Percentiles rank a stretch among this genome's conserved stretches.
These are phyloP conservation scores for Brassica napus DNA, from an alignment of 345 rosid species.

Conservation along the genomic window DNA sequence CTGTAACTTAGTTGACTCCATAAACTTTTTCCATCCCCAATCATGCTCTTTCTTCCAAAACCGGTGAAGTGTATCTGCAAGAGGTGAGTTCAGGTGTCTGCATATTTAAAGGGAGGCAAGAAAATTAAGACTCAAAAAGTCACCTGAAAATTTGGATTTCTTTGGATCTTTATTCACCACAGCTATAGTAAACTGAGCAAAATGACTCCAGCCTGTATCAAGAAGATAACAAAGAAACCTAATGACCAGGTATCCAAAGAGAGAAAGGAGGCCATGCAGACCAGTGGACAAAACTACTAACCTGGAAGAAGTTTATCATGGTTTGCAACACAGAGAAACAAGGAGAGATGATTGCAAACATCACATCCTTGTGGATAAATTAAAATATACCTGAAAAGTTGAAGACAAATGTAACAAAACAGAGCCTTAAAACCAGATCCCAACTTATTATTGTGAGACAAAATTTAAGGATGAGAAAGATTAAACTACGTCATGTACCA, in stretches of 20 bases:
- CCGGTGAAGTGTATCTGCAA: conserved; percentile 92
- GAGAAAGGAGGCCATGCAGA: conserved; percentile 1
- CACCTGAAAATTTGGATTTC: conserved; percentile 90
- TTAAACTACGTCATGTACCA: conserved; percentile 55
- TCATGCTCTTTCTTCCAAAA: conserved; percentile 99
- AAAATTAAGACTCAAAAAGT: background rate
- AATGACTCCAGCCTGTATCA: conserved; percentile 95
- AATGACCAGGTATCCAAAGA: conserved; percentile 19
- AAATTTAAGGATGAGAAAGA: conserved; percentile 5
- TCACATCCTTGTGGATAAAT: conserved; percentile 99
- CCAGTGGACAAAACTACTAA: conserved; percentile 35
- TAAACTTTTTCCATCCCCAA: conserved; percentile 99
- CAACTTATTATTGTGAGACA: background rate
- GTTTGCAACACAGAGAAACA: conserved; percentile 95
- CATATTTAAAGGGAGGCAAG: conserved; percentile 10
- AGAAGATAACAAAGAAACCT: conserved; percentile 15
- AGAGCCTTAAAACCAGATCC: conserved; percentile 2
- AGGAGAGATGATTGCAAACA: conserved; percentile 91
- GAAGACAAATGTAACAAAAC: background rate
- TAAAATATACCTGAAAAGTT: conserved; percentile 77
- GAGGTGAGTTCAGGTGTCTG: conserved; percentile 35
- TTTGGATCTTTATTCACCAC: conserved; percentile 86
- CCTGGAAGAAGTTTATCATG: conserved; percentile 99
- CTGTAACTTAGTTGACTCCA: conserved; percentile 80
- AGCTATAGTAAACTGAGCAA: conserved; percentile 99